Conservation (phyloP, 495 filamentous ascomycete species). For the Pyronema domesticum region DNA sequence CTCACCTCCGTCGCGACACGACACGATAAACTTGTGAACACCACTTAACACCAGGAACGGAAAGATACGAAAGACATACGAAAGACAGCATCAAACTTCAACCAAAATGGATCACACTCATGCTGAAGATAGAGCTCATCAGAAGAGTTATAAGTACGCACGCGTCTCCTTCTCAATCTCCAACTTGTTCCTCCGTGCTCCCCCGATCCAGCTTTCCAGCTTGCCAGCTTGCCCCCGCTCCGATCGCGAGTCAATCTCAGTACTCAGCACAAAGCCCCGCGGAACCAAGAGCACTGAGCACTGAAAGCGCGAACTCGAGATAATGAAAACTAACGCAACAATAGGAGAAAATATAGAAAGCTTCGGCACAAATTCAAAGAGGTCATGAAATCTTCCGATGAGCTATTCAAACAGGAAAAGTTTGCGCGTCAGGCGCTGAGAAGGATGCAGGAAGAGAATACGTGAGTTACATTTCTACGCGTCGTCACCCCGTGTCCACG, state of each 20-base stretch:
- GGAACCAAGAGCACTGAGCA: no score
- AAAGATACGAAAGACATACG: no score
- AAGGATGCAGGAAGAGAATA: constrained; percentile 71
- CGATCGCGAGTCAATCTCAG: no score
- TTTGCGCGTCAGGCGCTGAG: constrained; percentile 57
- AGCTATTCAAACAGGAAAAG: constrained; percentile 57
- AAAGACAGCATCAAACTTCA: no score
- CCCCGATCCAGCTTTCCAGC: no score
- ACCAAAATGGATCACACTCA: no score
- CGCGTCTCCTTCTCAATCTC: background rate
- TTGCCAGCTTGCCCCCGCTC: no score
- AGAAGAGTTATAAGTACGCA: constrained; percentile 22
- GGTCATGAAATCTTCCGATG: constrained; percentile 60
- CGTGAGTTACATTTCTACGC: constrained; percentile 31
- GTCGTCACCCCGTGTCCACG: background rate
- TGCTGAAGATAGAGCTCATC: constrained; percentile 10
- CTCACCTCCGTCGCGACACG: no score
- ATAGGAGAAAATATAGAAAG: constrained; percentile 89
- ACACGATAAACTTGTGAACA: no score
- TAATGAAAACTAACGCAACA: background rate
- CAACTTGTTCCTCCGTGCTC: background rate
- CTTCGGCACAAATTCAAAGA: constrained; percentile 72
- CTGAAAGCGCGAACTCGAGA: background rate
- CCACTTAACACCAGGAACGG: no score
- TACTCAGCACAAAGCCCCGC: no score